phyloP scores from a whole-genome alignment of 1,284 basidiomycete genomes.

The Xerocomus nothofagi region DNA sequence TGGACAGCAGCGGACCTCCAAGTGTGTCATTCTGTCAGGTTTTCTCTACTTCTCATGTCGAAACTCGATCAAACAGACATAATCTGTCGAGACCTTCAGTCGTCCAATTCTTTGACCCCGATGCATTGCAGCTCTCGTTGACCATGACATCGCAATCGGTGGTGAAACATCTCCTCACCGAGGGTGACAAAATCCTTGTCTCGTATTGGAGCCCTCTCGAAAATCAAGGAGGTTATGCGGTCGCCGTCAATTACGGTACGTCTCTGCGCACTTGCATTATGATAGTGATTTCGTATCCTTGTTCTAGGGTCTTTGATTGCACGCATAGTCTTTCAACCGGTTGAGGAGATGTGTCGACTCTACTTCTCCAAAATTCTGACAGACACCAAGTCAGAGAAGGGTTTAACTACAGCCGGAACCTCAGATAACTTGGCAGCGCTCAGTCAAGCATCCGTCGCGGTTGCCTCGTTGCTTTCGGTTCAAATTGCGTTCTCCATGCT shows the following conservation, averaged over 20 bases:
- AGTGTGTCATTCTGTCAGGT: slow-evolving; percentile 19
- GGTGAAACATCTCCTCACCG: slow-evolving; percentile 93
- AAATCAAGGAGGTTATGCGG: slow-evolving; percentile 91
- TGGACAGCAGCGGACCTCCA: slow-evolving; percentile 3
- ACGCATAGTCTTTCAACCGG: slow-evolving; percentile 88
- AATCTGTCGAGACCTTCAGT: slow-evolving; percentile 15
- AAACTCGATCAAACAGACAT: slow-evolving; percentile 3
- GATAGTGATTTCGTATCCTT: neutral
- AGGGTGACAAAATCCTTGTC: slow-evolving; percentile 91
- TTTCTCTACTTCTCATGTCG: neutral
- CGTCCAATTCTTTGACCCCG: slow-evolving; percentile 46
- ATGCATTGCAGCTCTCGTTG: slow-evolving; percentile 58
- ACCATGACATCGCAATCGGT: slow-evolving; percentile 87
- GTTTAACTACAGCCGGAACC: neutral
- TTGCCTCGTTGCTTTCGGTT: slow-evolving; percentile 62
- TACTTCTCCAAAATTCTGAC: slow-evolving; percentile 78
- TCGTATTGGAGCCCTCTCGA: slow-evolving; percentile 78
- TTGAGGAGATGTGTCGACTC: slow-evolving; percentile 87
- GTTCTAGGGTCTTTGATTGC: slow-evolving; percentile 82
- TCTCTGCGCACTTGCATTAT: slow-evolving; percentile 7
- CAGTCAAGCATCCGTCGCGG: slow-evolving; percentile 42
- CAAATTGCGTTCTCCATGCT: slow-evolving; percentile 72
- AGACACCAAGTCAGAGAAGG: slow-evolving; percentile 6
- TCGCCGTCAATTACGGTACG: slow-evolving; percentile 92
- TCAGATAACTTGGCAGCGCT: slow-evolving; percentile 7